Conservation (phyloP, 2,329 filamentous ascomycete genomes). For the Colletotrichum tofieldiae region DNA sequence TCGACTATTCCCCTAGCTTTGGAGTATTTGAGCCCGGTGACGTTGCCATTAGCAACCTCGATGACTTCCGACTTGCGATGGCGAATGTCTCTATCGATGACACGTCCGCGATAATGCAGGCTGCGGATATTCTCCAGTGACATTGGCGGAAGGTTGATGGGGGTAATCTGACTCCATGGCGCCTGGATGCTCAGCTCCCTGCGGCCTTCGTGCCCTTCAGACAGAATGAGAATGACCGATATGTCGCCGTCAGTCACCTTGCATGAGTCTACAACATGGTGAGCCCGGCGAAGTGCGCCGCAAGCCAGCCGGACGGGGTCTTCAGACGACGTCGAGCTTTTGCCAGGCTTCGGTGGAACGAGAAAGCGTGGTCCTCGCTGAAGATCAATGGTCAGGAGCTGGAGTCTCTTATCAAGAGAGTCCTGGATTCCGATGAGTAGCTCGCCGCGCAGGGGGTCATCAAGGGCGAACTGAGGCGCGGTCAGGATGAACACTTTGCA, state of each 20-base stretch:
- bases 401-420: conserved; percentile 75
- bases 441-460: conserved; percentile 68
- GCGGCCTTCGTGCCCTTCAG: conserved; percentile 74
- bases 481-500: conserved; percentile 78
- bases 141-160: conserved; percentile 74
- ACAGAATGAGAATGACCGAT: conserved; percentile 79
- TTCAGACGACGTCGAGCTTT: conserved; percentile 45
- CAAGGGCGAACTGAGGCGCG: conserved; percentile 69
- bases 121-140: conserved; percentile 72
- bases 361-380: conserved; percentile 40
- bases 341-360: conserved; percentile 44
- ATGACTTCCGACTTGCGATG: conserved; percentile 63
- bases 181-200: conserved; percentile 81
- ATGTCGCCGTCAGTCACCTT: conserved; percentile 78
- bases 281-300: conserved; percentile 70
- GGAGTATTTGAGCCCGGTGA: conserved; percentile 71
- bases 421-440: conserved; percentile 81
- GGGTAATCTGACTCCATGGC: conserved; percentile 81
- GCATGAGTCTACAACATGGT: conserved; percentile 81
- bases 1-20: conserved; percentile 75
- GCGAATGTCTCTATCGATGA: conserved; percentile 67
- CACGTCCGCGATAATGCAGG: conserved; percentile 69
- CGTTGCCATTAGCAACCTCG: conserved; percentile 62
- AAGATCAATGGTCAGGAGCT: conserved; percentile 75
- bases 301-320: conserved; percentile 61